Evolutionary conservation across 2,329 filamentous ascomycete genomes (phyloP), one percentile per base, ranked within the genome.

Genomic region (Monascus ruber): DNA sequence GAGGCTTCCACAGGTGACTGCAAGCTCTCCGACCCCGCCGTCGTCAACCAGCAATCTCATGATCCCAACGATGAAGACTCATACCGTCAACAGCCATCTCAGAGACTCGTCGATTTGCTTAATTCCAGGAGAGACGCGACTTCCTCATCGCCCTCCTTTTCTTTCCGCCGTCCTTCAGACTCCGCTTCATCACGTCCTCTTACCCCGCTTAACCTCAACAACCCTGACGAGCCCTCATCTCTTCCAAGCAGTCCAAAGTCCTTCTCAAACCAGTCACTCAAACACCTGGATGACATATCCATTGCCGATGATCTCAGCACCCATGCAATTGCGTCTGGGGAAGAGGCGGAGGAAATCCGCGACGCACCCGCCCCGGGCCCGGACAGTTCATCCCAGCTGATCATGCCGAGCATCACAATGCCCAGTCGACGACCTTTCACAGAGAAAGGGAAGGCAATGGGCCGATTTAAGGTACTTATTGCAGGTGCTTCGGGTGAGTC

Each of bases 331-430:
- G 65, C 61, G 10, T 77, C 72, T 52, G 65, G 71, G 46, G 66
- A 79, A 49, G 67, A 77, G 53, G 79, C 74, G 56, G 71, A 68
- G 29, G 55, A 56, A 11, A 37, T 43, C 8, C 39, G 43, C 6
- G 49, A 46, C 5, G 56, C 58, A 6, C 51, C 52, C 6, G 52
- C 53, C 36, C 39, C 59, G 27, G 48, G 43, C 3, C 52, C 55
- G 26, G 61, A 64, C 42, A 60, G 66, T 53, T 52, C 65, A 8
- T 65, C 68, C n/a, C 88, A 96, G 60, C 73, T 98, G n/a, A 85
- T 98, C 43, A 98, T 98, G 91, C 91, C 91, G 4, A 94, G 87
- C 55, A 81, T 98, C 52, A 80, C 77, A 45, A 91, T 98, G 76
- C 89, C 91, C 3, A 83, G 78, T 44, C 79, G 91, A 36, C 75